A percentile compares a stretch with the other conserved stretches of the same genome.
Evolutionary conservation across 805 yeast genomes (phyloP).

Genomic region (Priceomyces melissophilus): DNA sequence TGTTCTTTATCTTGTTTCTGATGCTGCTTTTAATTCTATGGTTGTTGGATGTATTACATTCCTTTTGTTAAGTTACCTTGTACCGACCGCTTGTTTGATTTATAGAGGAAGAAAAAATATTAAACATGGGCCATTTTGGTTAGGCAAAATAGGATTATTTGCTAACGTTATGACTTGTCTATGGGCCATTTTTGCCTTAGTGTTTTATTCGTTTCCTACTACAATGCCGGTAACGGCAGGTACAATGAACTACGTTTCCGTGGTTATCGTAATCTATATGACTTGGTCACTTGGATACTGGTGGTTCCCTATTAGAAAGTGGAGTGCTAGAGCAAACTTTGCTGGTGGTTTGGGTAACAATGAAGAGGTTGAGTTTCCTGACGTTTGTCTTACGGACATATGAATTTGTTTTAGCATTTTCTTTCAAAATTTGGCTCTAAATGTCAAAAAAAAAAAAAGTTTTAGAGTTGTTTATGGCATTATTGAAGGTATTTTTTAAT

Average conservation of each 20-base stretch:
- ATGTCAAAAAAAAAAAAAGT: no score
- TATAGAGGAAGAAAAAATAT: constrained; percentile 49
- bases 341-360: constrained; percentile 40
- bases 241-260: constrained; percentile 66
- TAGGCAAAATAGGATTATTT: constrained; percentile 51
- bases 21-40: constrained; percentile 65
- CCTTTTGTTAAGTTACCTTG: constrained; percentile 52
- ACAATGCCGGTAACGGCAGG: constrained; percentile 57
- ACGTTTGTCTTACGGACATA: constrained; percentile 33
- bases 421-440: no score
- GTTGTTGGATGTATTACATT: constrained; percentile 60
- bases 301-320: constrained; percentile 40
- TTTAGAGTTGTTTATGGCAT: no score
- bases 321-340: constrained; percentile 35
- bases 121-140: constrained; percentile 66
- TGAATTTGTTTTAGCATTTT: not conserved
- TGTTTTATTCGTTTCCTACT: constrained; percentile 65
- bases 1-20: constrained; percentile 61
- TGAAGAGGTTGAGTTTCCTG: constrained; percentile 43
- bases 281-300: constrained; percentile 36
- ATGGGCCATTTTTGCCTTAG: constrained; percentile 59
- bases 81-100: constrained; percentile 51
- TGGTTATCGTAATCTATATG: constrained; percentile 43
- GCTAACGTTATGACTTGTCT: constrained; percentile 48
- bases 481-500: no score